Evolutionary conservation across 2,329 filamentous ascomycete species (phyloP), one percentile per base, ranked within the genome.

Genomic region (Cordyceps fumosorosea): DNA sequence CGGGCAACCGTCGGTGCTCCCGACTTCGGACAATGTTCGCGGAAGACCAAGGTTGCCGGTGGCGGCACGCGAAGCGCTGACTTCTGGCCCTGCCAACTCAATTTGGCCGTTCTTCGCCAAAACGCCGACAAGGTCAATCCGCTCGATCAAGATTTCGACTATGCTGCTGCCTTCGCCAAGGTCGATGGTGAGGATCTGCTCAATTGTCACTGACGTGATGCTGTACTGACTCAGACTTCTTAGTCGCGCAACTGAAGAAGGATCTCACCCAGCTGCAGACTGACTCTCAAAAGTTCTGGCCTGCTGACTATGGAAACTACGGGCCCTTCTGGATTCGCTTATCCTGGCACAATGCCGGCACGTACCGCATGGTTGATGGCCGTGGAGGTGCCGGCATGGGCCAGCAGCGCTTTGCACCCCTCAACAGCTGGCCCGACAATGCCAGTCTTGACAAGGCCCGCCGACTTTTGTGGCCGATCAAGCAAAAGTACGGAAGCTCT

Each of bases 351-450:
- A 86, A 86, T 67, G 84, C 89, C 24, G 89, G 89, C 63, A 93
- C 89, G 54, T 92, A 63, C 77, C 88, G 89, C 69, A 84, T 89
- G 71, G 80, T 80, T 58, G 89, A 92, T 67, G 89, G 89, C 40
- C 88, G 89, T 64, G 89, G 89, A 62, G 89, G 89, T 64, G 87
- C 85, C 69, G 89, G 88, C 60, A 79, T 85, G 69, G 89, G 88
- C 63, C 89, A 91, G 76, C 89, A 92, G 77, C 85, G 89, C 47
- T 92, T 92, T 69, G 89, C 89, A 56, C 89, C 89, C 5, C 84
- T 92, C 72, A 91, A 91, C 82, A 73, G 86, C 79, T 92, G 89
- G 89, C 89, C 89, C 37, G 89, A 92, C 77, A 92, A 92, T 67
- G 87, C 85, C 70, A 87, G 80, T 68, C 82, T 92, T 56, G 89